Percentiles rank a stretch among this genome's conserved stretches.
Conservation (phyloP, 495 filamentous ascomycete species). For the Stereocaulon alpinum region DNA sequence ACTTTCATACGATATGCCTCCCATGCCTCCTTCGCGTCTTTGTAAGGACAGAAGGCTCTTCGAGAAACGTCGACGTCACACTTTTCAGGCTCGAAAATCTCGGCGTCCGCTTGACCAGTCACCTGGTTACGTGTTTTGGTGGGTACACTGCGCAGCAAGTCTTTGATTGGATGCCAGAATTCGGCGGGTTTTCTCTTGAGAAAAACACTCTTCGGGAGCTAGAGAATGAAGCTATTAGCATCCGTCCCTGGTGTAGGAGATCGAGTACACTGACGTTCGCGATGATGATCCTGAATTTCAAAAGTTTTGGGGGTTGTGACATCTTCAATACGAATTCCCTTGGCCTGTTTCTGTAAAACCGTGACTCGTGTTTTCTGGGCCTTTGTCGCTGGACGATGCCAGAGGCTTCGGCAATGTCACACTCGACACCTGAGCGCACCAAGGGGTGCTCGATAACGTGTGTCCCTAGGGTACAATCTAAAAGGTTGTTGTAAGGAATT, state of each 20-base stretch:
- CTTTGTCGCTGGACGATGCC: too few relatives aligned
- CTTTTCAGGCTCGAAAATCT: neutral
- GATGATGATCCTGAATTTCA: neutral
- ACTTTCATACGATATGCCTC: neutral
- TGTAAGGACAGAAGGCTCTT: neutral
- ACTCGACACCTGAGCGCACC: neutral
- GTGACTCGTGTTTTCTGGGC: too few relatives aligned
- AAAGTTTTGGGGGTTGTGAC: neutral
- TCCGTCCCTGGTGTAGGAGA: neutral
- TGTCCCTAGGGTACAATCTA: neutral
- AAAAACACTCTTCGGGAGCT: neutral
- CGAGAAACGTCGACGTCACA: neutral
- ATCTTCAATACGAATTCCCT: neutral
- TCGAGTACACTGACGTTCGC: neutral
- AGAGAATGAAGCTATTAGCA: neutral
- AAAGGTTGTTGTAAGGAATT: neutral
- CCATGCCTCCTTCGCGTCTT: neutral
- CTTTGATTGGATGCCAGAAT: neutral
- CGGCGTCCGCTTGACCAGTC: neutral
- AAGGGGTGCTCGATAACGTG: too few relatives aligned
- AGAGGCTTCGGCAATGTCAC: neutral
- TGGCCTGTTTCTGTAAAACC: neutral
- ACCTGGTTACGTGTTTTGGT: neutral
- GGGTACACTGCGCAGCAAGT: neutral
- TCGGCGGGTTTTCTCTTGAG: too few relatives aligned